These are phyloP conservation scores for Sporothrix pseudoabietina DNA, from an alignment of 2,329 filamentous ascomycete genomes.

Conservation along the genomic window DNA sequence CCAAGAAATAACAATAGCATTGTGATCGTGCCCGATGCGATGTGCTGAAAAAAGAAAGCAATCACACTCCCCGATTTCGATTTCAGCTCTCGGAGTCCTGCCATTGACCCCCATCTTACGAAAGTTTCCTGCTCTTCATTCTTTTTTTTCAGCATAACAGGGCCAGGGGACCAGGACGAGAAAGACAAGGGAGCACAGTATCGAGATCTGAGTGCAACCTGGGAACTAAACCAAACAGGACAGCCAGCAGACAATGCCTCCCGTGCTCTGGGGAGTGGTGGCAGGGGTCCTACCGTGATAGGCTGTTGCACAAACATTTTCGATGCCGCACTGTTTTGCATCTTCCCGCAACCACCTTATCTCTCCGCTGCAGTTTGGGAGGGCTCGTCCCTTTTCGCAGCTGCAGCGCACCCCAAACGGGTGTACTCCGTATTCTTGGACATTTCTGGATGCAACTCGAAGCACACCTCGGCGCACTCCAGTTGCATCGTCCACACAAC, in stretches of 20 bases:
- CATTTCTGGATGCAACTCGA: neutral
- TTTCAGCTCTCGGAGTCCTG: neutral
- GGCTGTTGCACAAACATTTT: neutral
- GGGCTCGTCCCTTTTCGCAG: neutral
- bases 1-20: neutral
- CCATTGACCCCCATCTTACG: neutral
- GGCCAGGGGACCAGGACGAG: neutral
- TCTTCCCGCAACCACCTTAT: neutral
- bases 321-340: neutral
- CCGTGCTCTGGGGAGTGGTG: neutral
- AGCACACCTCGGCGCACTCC: neutral
- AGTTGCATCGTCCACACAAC: too few species aligned
- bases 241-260: neutral
- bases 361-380: neutral
- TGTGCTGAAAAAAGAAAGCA: conserved; percentile 3
- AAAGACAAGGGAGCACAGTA: neutral
- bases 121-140: neutral
- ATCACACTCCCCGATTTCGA: neutral
- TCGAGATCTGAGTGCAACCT: neutral
- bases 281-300: neutral
- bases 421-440: neutral
- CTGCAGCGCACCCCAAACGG: neutral
- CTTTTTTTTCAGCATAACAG: neutral
- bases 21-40: neutral
- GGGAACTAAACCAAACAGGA: neutral